Base-by-base conservation (phyloP, 2,329 filamentous ascomycete genomes). In the Colletotrichum kahawae region DNA sequence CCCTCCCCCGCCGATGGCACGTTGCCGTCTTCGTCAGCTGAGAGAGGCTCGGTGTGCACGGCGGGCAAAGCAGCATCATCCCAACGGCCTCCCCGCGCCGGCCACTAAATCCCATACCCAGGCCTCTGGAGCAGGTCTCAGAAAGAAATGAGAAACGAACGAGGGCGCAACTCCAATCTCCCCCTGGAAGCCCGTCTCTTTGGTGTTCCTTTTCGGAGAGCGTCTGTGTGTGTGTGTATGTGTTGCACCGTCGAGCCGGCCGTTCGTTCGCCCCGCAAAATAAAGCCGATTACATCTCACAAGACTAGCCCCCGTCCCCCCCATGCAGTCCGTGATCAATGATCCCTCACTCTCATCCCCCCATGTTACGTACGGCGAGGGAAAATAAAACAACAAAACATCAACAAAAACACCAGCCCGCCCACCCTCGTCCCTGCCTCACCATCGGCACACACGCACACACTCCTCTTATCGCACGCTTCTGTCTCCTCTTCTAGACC, bases 31-130 rank as follows among this genome's bases (percentile, higher is more conserved):
- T 33, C 64, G 64, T 65, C 65, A 67, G 51, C 65, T 34, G 64
- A 43, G 63, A 66, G 27, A n/a, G 27, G n/a, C 27, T 56, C 64
- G 57, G 57, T 67, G 31, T 63, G 33, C 38, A 56, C 43, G 21
- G n/a, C n/a, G 48, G 13, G 21, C n/a, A 51, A 67, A 54, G 29
- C 65, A 62, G 36, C 62, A 74, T 63, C 34, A 71, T 75, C 72
- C 72, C 67, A 14, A 59, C 43, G 18, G 31, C 71, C 62, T 60
- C 71, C 67, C 62, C 72, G n/a, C 69, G 69, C 48, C n/a, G 34
- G 56, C 18, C 43, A 75, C 71, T 72, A 29, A 75, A 75, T 56
- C 56, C 68, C 62, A 72, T 67, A 72, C 72, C 68, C 62, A 72
- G 62, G 67, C 72, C 38, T 9, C 60, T 31, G 51, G 60, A 31